phyloP scores from a whole-genome alignment of 2,329 filamentous ascomycete species.

The Hypoxylon sp. region DNA sequence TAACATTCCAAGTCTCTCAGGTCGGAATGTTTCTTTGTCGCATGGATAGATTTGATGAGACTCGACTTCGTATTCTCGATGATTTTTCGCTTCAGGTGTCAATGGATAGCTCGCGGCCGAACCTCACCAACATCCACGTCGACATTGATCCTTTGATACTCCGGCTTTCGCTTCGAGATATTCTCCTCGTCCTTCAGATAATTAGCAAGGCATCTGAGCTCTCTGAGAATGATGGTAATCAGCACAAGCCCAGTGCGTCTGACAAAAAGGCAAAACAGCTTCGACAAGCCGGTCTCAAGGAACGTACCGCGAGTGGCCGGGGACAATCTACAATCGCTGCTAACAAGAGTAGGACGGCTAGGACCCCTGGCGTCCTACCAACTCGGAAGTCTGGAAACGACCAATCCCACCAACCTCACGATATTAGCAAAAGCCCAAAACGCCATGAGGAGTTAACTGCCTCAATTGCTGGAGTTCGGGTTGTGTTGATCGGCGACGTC shows the following conservation, averaged over 20 bases:
- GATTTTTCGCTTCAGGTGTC: slow-evolving; percentile 94
- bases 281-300: slow-evolving; percentile 63
- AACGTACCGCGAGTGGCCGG: slow-evolving; percentile 69
- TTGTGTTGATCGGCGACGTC: slow-evolving; percentile 94
- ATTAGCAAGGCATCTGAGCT: slow-evolving; percentile 91
- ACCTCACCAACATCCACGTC: slow-evolving; percentile 82
- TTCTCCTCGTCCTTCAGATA: slow-evolving; percentile 93
- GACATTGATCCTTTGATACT: slow-evolving; percentile 93
- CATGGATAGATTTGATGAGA: slow-evolving; percentile 97
- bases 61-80: slow-evolving; percentile 90
- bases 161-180: slow-evolving; percentile 91
- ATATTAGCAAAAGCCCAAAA: slow-evolving; percentile 51
- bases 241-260: slow-evolving; percentile 57
- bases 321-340: slow-evolving; percentile 65
- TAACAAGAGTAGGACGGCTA: slow-evolving; percentile 57
- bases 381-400: slow-evolving; percentile 49
- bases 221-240: slow-evolving; percentile 72
- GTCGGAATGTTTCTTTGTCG: slow-evolving; percentile 98
- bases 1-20: slow-evolving; percentile 92
- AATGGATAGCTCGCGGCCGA: slow-evolving; percentile 76
- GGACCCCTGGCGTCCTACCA: slow-evolving; percentile 53
- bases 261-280: slow-evolving; percentile 70
- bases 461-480: slow-evolving; percentile 86
- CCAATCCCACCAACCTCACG: slow-evolving; percentile 51
- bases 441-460: slow-evolving; percentile 84